phyloP scores from a whole-genome alignment of 2,329 filamentous ascomycete species.

The Pezicula rhizophila region DNA sequence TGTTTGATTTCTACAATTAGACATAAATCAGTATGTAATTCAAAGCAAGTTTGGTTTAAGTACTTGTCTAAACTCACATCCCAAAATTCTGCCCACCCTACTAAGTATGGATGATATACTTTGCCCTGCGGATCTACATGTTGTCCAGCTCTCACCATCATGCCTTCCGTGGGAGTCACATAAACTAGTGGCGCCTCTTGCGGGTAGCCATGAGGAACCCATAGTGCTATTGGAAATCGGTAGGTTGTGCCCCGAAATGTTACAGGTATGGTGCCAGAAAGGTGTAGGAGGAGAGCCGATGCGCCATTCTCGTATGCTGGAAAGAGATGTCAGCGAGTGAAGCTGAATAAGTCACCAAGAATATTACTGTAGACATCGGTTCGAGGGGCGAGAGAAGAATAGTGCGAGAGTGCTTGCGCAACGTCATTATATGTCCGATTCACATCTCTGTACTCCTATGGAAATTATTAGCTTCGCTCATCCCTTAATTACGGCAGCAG shows the following conservation, averaged over 20 bases:
- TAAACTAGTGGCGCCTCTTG: slow-evolving; percentile 80
- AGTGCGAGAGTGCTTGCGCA: slow-evolving; percentile 72
- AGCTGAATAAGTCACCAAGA: neutral
- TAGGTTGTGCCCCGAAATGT: slow-evolving; percentile 84
- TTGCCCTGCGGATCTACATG: slow-evolving; percentile 91
- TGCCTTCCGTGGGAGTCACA: slow-evolving; percentile 80
- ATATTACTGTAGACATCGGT: slow-evolving; percentile 90
- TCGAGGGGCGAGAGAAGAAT: slow-evolving; percentile 72
- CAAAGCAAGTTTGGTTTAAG: too few species aligned
- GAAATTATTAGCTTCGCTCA: slow-evolving; percentile 7
- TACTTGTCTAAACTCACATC: slow-evolving; percentile 58
- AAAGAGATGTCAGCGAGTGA: slow-evolving; percentile 16
- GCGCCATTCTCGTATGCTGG: slow-evolving; percentile 82
- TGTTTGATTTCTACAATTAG: slow-evolving; percentile 64
- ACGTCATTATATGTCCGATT: slow-evolving; percentile 91
- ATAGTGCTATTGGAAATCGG: slow-evolving; percentile 85
- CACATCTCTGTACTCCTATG: slow-evolving; percentile 85
- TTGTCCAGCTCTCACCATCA: slow-evolving; percentile 86
- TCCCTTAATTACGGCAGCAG: neutral
- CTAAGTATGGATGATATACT: slow-evolving; percentile 92
- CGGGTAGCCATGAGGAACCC: slow-evolving; percentile 89
- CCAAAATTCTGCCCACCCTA: slow-evolving; percentile 83
- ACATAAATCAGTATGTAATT: slow-evolving; percentile 9
- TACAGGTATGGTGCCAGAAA: slow-evolving; percentile 86
- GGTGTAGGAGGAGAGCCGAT: slow-evolving; percentile 78